These are phyloP conservation scores for Saxophila tyrrhenica DNA, from an alignment of 495 filamentous ascomycete species.

Conservation along the genomic window DNA sequence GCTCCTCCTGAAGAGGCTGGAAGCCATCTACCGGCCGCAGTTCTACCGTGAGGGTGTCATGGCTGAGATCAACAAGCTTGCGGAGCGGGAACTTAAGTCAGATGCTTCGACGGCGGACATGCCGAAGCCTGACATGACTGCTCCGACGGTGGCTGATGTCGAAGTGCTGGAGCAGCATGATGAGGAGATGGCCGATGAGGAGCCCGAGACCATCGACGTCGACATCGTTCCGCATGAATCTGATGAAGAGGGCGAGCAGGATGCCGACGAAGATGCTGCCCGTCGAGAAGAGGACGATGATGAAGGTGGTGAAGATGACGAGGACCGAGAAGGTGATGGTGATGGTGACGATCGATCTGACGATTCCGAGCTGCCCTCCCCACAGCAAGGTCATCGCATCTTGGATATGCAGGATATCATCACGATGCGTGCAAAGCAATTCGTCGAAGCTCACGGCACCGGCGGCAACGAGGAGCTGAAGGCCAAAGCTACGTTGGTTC, in stretches of 20 bases:
- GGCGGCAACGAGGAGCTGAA: conserved; percentile 58
- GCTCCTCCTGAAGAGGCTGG: conserved; percentile 69
- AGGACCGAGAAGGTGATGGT: conserved; percentile 43
- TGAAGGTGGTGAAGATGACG: conserved; percentile 48
- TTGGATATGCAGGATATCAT: conserved; percentile 63
- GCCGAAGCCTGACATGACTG: not conserved
- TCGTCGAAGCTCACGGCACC: conserved; percentile 72
- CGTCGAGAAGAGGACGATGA: conserved; percentile 47
- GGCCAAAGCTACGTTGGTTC: conserved; percentile 62
- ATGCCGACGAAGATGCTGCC: conserved; percentile 40
- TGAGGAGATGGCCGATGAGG: conserved; percentile 16
- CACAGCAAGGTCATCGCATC: conserved; percentile 25
- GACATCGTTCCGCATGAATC: conserved; percentile 26
- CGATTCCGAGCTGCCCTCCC: conserved; percentile 2
- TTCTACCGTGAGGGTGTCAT: conserved; percentile 98
- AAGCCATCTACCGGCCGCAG: conserved; percentile 83
- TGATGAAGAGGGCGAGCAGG: conserved; percentile 38
- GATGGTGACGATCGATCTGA: conserved; percentile 29
- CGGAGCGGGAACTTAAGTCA: conserved; percentile 40
- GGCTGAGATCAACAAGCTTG: conserved; percentile 73
- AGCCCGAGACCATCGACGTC: conserved; percentile 12
- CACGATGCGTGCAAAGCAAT: conserved; percentile 60
- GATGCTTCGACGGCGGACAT: conserved; percentile 8
- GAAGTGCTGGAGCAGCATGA: conserved; percentile 23
- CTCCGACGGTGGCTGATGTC: conserved; percentile 3